phyloP scores from a whole-genome alignment of 176 grass and related monocot species.

The Alopecurus myosuroides region DNA sequence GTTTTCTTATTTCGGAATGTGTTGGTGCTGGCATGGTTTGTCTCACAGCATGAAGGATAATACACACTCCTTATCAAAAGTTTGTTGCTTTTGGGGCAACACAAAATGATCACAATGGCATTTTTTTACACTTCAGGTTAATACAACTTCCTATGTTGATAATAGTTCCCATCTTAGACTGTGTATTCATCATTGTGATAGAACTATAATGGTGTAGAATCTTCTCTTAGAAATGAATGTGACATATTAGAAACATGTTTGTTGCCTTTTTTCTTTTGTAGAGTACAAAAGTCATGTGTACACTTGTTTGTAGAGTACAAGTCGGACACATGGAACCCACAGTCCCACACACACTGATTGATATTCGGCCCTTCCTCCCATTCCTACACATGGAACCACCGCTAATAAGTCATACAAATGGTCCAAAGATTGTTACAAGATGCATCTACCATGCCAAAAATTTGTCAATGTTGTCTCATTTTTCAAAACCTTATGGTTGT shows the following conservation, averaged over 20 bases:
- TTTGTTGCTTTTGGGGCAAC: slow-evolving; percentile 1
- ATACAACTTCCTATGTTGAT: not conserved
- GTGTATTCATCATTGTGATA: not conserved
- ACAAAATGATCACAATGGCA: not conserved
- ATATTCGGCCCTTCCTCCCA: not conserved
- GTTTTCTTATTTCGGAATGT: not conserved
- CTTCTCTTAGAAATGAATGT: not conserved
- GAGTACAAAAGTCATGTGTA: not conserved
- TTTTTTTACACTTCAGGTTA: not conserved
- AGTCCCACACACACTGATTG: not conserved
- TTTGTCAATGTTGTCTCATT: not conserved
- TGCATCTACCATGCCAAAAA: slow-evolving; percentile 1
- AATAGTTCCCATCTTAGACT: not conserved
- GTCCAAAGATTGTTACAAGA: not conserved
- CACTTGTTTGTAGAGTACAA: slow-evolving; percentile 8
- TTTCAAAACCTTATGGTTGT: not conserved
- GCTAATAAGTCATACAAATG: not conserved
- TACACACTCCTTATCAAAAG: not conserved
- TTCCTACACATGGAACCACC: not conserved
- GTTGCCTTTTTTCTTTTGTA: not conserved
- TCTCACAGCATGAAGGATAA: not conserved
- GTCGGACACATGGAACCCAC: not conserved
- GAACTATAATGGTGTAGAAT: not conserved
- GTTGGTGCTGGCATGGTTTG: slow-evolving; percentile 6
- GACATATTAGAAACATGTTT: not conserved